Conservation (phyloP, 176 grass and related monocot species). For the Zea luxurians region DNA sequence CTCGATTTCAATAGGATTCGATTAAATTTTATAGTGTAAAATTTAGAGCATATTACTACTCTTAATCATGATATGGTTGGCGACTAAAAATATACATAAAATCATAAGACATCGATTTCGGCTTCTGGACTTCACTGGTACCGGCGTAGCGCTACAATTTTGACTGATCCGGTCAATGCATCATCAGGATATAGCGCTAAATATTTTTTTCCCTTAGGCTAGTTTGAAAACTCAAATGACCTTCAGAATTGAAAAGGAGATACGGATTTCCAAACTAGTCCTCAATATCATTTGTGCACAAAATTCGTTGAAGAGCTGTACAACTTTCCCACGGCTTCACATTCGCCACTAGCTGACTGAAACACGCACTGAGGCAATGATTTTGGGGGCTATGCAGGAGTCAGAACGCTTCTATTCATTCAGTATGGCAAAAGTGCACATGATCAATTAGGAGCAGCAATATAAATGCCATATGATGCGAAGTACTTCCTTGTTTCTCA, state of each 20-base stretch:
- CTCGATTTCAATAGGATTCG: too few relatives aligned
- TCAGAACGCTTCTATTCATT: slow-evolving; percentile 6
- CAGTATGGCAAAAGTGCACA: background rate
- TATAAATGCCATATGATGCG: background rate
- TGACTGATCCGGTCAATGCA: background rate
- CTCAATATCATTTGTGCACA: background rate
- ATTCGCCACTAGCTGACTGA: background rate
- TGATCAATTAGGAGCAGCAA: slow-evolving; percentile 12
- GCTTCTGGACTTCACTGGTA: background rate
- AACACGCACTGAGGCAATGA: background rate
- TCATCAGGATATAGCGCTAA: background rate
- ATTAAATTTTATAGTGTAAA: too few relatives aligned
- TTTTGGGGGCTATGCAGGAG: background rate
- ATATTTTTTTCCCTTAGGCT: background rate
- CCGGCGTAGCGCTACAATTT: background rate
- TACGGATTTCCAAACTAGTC: too few relatives aligned
- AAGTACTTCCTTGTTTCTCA: background rate
- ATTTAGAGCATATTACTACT: too few relatives aligned
- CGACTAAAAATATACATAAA: too few relatives aligned
- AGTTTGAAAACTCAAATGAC: too few relatives aligned
- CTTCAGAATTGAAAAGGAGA: too few relatives aligned
- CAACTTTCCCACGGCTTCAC: background rate
- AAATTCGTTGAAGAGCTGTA: background rate
- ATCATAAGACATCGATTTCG: background rate
- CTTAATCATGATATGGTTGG: too few relatives aligned